Base-by-base conservation (phyloP, 805 yeast genomes). In the Zygoascus ofunaensis region DNA sequence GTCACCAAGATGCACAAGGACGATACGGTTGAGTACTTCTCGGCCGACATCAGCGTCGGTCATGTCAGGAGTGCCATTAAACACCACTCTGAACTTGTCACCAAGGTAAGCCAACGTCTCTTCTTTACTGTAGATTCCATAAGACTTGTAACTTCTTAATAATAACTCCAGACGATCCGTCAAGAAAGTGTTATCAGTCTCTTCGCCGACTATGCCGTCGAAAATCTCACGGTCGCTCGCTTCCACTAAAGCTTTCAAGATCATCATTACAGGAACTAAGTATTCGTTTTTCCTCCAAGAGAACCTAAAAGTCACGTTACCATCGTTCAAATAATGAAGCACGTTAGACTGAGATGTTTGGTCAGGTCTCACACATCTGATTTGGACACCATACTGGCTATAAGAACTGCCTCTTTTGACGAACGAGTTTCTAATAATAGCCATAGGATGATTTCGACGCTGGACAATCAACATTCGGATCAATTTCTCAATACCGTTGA, bases 321-420 rank as follows among this genome's bases (percentile, higher is more conserved):
- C 98, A 59, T 92, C 97, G 56, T 77, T 83, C 58, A 92, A 75
- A 63, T 92, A 92, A 64, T 92, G 98, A 61, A 92, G 72, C n/a
- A 89, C 97, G 60, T 90, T 92, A 4, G 97, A 87, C 67, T 89
- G 97, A 18, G 98, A 89, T 17, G 96, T 84, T 70, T 92, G 97
- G 66, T 92, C 98, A 3, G 95, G 94, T 61, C 98, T 79, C 2
- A 87, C 97, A 49, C 82, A 78, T 68, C 98, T 79, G 49, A 92
- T 82, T 69, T 89, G 97, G 49, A 92, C 79, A 80, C 98, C 98
- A 55, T 66, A 92, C 48, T 80, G 79, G 34, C 95, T 71, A 67
- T 92, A 92, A 5, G 86, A 67, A 4, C 90, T 82, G 58, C 98
- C 98, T 74, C 98, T 82, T 68, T 87, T 87, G 41, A 81, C 82